Percentiles rank a stretch among this genome's conserved stretches.
These are phyloP conservation scores for Ogataea trehalophila DNA, from an alignment of 805 yeast genomes.

Conservation along the genomic window DNA sequence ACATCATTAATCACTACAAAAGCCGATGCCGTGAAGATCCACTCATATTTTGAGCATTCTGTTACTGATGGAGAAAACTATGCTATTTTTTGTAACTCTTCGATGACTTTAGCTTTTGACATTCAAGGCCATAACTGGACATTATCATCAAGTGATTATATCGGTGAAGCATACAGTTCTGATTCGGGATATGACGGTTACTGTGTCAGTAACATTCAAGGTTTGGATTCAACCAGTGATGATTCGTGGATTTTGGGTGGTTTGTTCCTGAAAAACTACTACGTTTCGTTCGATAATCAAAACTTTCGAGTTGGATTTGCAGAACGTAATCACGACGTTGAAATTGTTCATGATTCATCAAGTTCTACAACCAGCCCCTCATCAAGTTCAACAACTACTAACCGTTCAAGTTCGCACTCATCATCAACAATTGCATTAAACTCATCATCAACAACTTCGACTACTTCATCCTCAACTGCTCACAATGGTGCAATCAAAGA, in stretches of 20 bases:
- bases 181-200: slow-evolving; percentile 37
- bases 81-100: slow-evolving; percentile 53
- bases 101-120: slow-evolving; percentile 35
- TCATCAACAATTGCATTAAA: not conserved
- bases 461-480: slow-evolving; percentile 1
- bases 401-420: not conserved
- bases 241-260: slow-evolving; percentile 61
- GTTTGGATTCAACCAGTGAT: slow-evolving; percentile 36
- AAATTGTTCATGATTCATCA: slow-evolving; percentile 5
- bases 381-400: not conserved
- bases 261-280: slow-evolving; percentile 50
- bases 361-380: not conserved
- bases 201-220: slow-evolving; percentile 65
- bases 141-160: slow-evolving; percentile 38
- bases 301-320: slow-evolving; percentile 51
- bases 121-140: slow-evolving; percentile 44
- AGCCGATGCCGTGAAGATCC: slow-evolving; percentile 49
- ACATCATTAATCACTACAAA: slow-evolving; percentile 54
- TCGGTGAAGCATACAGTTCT: slow-evolving; percentile 42
- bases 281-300: slow-evolving; percentile 54
- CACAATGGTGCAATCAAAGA: not conserved
- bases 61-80: slow-evolving; percentile 58
- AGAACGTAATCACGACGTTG: slow-evolving; percentile 31
- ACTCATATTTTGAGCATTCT: slow-evolving; percentile 44
- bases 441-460: not conserved